Conservation (phyloP, 2,329 filamentous ascomycete genomes). For the Septoria petroselini region DNA sequence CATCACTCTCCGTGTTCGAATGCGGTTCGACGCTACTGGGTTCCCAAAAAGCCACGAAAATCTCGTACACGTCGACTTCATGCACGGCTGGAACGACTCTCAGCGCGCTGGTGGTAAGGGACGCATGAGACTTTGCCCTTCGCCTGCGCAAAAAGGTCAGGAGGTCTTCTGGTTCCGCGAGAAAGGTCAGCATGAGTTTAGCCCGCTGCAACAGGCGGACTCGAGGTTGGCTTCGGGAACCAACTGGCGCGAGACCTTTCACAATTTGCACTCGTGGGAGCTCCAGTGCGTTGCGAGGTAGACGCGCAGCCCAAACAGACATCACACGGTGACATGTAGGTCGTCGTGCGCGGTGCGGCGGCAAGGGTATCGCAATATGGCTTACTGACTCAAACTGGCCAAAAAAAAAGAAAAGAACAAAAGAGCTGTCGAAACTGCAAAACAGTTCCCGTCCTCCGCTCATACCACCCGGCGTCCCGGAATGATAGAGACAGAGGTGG, state of each 20-base stretch:
- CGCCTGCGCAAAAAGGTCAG: neutral
- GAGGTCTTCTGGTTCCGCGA: neutral
- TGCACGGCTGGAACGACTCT: slow-evolving; percentile 6
- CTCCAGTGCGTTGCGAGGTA: too few relatives aligned
- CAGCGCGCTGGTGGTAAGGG: neutral
- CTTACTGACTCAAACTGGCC: too few relatives aligned
- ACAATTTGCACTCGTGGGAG: slow-evolving; percentile 2
- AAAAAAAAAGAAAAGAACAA: too few relatives aligned
- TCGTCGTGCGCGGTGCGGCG: too few relatives aligned
- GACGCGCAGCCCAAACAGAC: too few relatives aligned
- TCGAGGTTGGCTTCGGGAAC: neutral
- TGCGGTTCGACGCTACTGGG: neutral
- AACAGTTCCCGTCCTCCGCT: too few relatives aligned
- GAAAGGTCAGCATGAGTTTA: neutral
- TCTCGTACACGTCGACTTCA: neutral
- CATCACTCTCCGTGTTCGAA: neutral
- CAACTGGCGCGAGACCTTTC: neutral
- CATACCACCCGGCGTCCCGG: too few relatives aligned
- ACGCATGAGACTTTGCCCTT: neutral
- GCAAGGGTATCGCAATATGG: too few relatives aligned
- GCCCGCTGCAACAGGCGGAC: neutral
- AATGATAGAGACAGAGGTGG: too few relatives aligned
- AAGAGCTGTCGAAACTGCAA: too few relatives aligned
- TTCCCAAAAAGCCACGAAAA: neutral
- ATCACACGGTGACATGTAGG: too few relatives aligned